A percentile compares a stretch with the other conserved stretches of the same genome.
Evolutionary conservation across 1,139 yeast genomes (phyloP).

Genomic region (Diutina neorugosa): DNA sequence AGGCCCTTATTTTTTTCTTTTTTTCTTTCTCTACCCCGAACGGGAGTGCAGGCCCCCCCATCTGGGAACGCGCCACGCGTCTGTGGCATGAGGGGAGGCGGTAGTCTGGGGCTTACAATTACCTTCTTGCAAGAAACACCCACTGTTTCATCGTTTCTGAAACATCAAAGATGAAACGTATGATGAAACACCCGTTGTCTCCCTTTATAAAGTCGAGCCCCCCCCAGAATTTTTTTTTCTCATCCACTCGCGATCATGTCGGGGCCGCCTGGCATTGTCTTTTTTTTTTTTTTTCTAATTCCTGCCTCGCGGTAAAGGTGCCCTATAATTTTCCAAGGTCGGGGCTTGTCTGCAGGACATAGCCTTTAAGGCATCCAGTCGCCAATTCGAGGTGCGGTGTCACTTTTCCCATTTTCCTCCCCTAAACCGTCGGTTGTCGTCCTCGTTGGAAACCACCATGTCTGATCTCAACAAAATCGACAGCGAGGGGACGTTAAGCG

Average conservation of each 20-base stretch:
- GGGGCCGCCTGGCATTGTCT: no score
- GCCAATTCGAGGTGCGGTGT: not conserved
- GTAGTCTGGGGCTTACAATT: no score
- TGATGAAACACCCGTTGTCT: no score
- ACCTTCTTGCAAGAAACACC: no score
- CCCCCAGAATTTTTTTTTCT: no score
- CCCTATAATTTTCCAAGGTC: not conserved
- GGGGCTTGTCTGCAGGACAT: not conserved
- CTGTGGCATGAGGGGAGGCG: not conserved
- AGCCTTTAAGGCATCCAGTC: not conserved
- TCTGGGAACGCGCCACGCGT: not conserved
- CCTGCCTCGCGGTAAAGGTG: not conserved
- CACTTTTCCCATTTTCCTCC: not conserved
- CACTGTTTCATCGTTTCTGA: no score
- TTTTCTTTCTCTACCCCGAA: not conserved
- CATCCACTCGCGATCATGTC: no score
- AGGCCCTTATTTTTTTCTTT: not conserved
- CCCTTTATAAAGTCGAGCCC: no score
- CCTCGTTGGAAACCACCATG: not conserved
- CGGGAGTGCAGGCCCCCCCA: not conserved
- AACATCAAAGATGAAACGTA: no score
- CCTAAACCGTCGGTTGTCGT: not conserved
- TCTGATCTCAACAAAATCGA: constrained; percentile 2
- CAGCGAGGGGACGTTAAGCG: constrained; percentile 2
- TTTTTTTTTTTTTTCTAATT: no score